Evolutionary conservation across 2,329 filamentous ascomycete species (phyloP).

Genomic region (Ceratocystis cubensis): DNA sequence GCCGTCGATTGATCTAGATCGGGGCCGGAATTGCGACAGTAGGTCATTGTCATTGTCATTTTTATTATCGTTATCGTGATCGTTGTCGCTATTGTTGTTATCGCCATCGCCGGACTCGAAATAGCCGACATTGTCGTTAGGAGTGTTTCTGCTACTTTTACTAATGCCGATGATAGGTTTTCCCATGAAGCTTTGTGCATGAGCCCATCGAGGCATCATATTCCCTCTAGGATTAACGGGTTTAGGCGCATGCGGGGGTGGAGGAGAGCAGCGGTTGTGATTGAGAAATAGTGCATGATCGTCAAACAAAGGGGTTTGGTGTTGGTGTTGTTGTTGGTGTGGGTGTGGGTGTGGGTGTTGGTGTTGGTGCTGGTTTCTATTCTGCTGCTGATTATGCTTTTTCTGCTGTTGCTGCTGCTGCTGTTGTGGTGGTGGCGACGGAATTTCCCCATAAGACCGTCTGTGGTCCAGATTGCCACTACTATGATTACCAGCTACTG

Average conservation of each 20-base stretch:
- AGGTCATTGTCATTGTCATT: too few species aligned
- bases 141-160: neutral
- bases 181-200: slow-evolving; percentile 17
- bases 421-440: too few species aligned
- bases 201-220: slow-evolving; percentile 19
- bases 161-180: neutral
- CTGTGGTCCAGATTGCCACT: too few species aligned
- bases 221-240: slow-evolving; percentile 16
- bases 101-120: neutral
- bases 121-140: neutral
- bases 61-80: too few species aligned
- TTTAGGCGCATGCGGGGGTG: slow-evolving; percentile 18
- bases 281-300: slow-evolving; percentile 17
- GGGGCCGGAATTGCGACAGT: too few species aligned
- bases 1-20: too few species aligned
- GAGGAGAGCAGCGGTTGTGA: slow-evolving; percentile 14
- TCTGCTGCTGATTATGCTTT: neutral
- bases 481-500: neutral
- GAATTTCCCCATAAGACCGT: too few species aligned
- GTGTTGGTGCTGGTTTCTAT: slow-evolving; percentile 7
- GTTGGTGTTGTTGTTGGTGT: neutral
- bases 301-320: slow-evolving; percentile 7
- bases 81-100: neutral
- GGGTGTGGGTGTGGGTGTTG: neutral
- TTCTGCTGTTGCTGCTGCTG: neutral